A percentile compares a stretch with the other conserved stretches of the same genome.
phyloP scores from a whole-genome alignment of 2,329 filamentous ascomycete genomes.

The Cladosporium cucumerinum region DNA sequence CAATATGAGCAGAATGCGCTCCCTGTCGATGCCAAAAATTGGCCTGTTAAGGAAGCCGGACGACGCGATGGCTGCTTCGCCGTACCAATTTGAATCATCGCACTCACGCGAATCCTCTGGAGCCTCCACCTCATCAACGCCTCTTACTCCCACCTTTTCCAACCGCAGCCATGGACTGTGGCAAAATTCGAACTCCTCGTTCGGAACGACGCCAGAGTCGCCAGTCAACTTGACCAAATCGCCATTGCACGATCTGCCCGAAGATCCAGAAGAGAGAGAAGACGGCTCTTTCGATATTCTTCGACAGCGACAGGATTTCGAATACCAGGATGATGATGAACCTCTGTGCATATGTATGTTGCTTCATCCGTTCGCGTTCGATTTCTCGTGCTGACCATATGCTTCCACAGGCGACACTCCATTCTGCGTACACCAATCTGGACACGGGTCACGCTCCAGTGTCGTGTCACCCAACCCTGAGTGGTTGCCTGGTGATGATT shows the following conservation, averaged over 20 bases:
- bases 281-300: slow-evolving; percentile 49
- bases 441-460: background rate
- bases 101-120: slow-evolving; percentile 37
- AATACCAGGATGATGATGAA: slow-evolving; percentile 38
- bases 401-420: slow-evolving; percentile 59
- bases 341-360: slow-evolving; percentile 72
- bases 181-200: slow-evolving; percentile 75
- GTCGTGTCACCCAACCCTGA: slow-evolving; percentile 21
- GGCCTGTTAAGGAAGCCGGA: slow-evolving; percentile 21
- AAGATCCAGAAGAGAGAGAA: slow-evolving; percentile 72
- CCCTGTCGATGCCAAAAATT: slow-evolving; percentile 28
- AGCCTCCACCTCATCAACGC: slow-evolving; percentile 64
- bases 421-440: slow-evolving; percentile 50
- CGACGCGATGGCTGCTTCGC: slow-evolving; percentile 25
- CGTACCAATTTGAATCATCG: slow-evolving; percentile 25
- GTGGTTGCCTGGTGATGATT: slow-evolving; percentile 42
- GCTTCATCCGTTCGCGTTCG: slow-evolving; percentile 37
- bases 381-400: slow-evolving; percentile 4
- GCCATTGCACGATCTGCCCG: slow-evolving; percentile 75
- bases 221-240: slow-evolving; percentile 58
- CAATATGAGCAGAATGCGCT: slow-evolving; percentile 31
- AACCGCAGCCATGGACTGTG: slow-evolving; percentile 60
- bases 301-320: background rate
- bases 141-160: slow-evolving; percentile 69
- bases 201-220: slow-evolving; percentile 62